Evolutionary conservation across 2,329 filamentous ascomycete genomes (phyloP), one percentile per base, ranked within the genome.

Genomic region (Trichoderma asperellum): DNA sequence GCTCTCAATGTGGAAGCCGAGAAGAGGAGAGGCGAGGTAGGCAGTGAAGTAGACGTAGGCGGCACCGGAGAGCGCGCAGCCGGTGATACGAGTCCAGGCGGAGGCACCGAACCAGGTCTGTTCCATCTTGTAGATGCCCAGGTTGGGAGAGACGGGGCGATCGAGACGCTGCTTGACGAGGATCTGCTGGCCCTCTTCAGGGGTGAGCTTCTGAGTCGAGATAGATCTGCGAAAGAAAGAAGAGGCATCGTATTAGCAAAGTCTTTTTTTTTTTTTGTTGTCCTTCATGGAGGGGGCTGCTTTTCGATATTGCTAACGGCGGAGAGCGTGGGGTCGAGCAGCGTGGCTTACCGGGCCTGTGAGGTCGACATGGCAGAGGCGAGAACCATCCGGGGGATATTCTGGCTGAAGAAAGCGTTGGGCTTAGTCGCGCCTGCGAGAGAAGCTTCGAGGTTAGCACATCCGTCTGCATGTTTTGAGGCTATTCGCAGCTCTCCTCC

Each of bases 91-190:
- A 84, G 94, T 92, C 82, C 92, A 86, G 73, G 86, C 85, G 69
- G 85, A 89, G 75, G 89, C 90, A 74, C 86, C 86, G 81, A 92
- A 90, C 91, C 90, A 97, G 75, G 93, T 96, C 83, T 97, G 92
- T 81, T 93, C 89, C 70, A 91, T 88, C 80, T 89, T 87, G 89
- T 97, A 97, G 87, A 96, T 94, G 77, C 83, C 80, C 72, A 97
- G 88, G 79, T 97, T 94, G 68, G 94, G 94, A 57, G 93, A 87
- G 75, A 97, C 86, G 78, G 94, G 94, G 64, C 94, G 94, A 77
- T 86, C 82, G 68, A 91, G 86, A 76, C 94, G 94, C 85, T 97
- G 94, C 77, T 88, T 84, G 76, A 87, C 90, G 78, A 97, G 92
- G 81, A 97, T 88, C 74, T 86, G 78, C 73, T 87, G 76, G 73